Conservation (phyloP, 331 rosid species). For the Malus hybrid region DNA sequence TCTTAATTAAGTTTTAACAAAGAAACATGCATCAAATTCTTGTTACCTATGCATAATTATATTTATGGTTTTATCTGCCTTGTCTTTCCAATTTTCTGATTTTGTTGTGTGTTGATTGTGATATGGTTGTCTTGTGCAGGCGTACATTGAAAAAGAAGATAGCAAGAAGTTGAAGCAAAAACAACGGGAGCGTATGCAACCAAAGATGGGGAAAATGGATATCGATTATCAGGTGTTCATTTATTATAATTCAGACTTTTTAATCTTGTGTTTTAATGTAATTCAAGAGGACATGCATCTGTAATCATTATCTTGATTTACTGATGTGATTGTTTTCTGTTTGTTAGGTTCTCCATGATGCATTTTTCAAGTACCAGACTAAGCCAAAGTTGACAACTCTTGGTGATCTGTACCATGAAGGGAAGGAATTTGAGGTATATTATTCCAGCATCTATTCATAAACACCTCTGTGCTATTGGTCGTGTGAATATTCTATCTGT, state of each 20-base stretch:
- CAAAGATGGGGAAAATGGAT: conserved; percentile 99
- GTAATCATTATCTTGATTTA: conserved; percentile 8
- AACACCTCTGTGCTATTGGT: not conserved
- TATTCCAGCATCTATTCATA: not conserved
- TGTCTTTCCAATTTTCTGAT: conserved; percentile 3
- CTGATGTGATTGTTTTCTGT: conserved; percentile 23
- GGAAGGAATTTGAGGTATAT: conserved; percentile 98
- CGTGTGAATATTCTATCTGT: not conserved
- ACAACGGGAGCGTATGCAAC: conserved; percentile 99
- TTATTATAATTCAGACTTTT: not conserved
- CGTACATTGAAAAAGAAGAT: conserved; percentile 98
- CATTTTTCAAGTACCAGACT: conserved; percentile 93
- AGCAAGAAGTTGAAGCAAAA: conserved; percentile 97
- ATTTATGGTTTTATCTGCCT: not conserved
- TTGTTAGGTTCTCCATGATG: conserved; percentile 94
- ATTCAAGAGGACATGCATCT: not conserved
- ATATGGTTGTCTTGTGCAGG: conserved; percentile 42
- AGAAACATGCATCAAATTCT: not conserved
- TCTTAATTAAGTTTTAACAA: not conserved
- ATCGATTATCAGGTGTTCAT: conserved; percentile 87
- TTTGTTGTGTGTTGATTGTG: not conserved
- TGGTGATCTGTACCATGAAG: conserved; percentile 96
- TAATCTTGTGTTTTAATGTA: not conserved
- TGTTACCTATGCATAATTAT: not conserved
- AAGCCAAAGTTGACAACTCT: conserved; percentile 92